A percentile compares a stretch with the other conserved stretches of the same genome.
phyloP scores from a whole-genome alignment of 768 basidiomycete genomes.

The Lactarius akahatsu region DNA sequence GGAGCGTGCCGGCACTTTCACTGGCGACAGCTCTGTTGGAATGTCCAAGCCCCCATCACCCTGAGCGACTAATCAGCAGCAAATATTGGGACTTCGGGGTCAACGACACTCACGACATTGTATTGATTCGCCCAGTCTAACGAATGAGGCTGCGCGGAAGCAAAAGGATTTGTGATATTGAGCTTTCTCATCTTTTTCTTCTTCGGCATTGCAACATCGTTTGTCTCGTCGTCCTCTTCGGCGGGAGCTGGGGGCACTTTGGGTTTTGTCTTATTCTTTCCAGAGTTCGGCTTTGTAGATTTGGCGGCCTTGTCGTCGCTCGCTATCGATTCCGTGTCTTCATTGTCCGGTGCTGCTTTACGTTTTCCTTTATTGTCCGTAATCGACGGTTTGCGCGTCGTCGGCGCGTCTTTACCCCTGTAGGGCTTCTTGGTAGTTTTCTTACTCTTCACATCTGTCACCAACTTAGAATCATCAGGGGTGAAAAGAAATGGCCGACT shows the following conservation, averaged over 20 bases:
- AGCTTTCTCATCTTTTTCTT: conserved; percentile 29
- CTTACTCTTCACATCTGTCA: conserved; percentile 10
- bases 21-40: conserved; percentile 26
- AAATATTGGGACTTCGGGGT: not conserved
- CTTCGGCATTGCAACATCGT: conserved; percentile 20
- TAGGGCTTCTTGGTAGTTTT: conserved; percentile 22
- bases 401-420: conserved; percentile 22
- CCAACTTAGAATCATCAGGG: not conserved
- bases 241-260: not conserved
- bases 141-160: conserved; percentile 16
- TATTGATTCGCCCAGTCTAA: conserved; percentile 27
- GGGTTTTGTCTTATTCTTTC: conserved; percentile 1
- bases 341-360: conserved; percentile 36
- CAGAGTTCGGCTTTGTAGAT: conserved; percentile 3
- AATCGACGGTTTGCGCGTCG: conserved; percentile 12
- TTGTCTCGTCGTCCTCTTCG: conserved; percentile 11
- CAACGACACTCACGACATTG: conserved; percentile 18
- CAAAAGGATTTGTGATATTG: conserved; percentile 22
- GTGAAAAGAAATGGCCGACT: not conserved
- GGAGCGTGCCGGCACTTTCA: conserved; percentile 27
- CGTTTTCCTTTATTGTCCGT: conserved; percentile 40
- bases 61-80: conserved; percentile 13
- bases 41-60: conserved; percentile 24
- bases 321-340: conserved; percentile 26
- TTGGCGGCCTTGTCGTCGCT: not conserved